phyloP scores from a whole-genome alignment of 768 basidiomycete genomes.

The Naganishia antarctica region DNA sequence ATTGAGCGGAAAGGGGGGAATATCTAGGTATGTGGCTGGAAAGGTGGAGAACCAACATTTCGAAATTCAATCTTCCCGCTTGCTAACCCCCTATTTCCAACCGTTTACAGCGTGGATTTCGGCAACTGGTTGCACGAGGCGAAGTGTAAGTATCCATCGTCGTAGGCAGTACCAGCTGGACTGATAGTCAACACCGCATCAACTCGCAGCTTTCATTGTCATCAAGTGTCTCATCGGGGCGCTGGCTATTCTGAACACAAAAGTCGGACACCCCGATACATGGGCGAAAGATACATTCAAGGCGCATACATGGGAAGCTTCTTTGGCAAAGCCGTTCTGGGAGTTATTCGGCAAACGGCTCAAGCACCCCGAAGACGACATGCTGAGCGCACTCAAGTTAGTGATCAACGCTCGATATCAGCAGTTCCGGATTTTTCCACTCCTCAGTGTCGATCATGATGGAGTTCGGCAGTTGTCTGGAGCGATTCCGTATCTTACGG shows the following conservation, averaged over 20 bases:
- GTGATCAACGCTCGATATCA: slow-evolving; percentile 1
- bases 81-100: not conserved
- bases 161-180: not conserved
- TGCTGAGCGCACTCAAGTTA: not conserved
- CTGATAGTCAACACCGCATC: not conserved
- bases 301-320: not conserved
- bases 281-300: not conserved
- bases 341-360: not conserved
- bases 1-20: not conserved
- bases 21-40: not conserved
- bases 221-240: not conserved
- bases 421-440: not conserved
- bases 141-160: not conserved
- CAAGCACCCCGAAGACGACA: not conserved
- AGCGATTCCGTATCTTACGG: not conserved
- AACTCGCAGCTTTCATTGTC: slow-evolving; percentile 3
- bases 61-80: too few species aligned
- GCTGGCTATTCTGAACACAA: not conserved
- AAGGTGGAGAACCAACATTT: too few species aligned
- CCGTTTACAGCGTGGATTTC: not conserved
- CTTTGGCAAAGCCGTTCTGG: not conserved
- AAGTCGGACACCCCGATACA: not conserved
- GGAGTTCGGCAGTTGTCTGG: not conserved
- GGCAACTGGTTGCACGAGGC: not conserved
- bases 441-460: not conserved